Evolutionary conservation across 345 rosid species (phyloP), one percentile per base, ranked within the genome.

Genomic region (Draba incana): DNA sequence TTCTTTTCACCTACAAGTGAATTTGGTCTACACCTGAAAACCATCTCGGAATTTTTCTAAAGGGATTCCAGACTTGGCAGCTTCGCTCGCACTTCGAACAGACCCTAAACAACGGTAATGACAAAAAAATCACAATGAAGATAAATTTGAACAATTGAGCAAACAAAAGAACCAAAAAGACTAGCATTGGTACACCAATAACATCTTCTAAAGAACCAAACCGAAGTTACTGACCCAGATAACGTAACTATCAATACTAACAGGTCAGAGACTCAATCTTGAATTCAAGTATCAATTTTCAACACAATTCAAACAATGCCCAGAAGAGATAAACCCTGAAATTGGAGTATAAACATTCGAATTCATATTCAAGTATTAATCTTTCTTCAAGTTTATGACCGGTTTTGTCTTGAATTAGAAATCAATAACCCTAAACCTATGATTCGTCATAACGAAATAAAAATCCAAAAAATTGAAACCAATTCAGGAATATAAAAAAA

Each of bases 171-270:
- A 70, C 4, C 10, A 8, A 31, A 43, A 44, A 49, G 75, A 83
- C 97, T 84, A 84, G 88, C 97, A 78, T 85, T 71, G 97, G 89
- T 68, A 91, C 75, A 37, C 97, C 96, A 70, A 79, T 73, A 41
- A 92, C 71, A 69, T 81, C 74, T 64, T 75, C 45, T 53, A 88
- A 37, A 53, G 81, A 78, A 53, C 98, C 96, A 3, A 80, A 68
- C 56, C 84, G 86, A 78, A 88, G 88, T 70, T 81, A 88, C 39
- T 59, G 82, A 67, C 96, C 92, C 78, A 92, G 64, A 84, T 91
- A 88, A 55, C 80, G 63, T 80, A 82, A 11, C 64, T 71, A 80
- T 86, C 90, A 54, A 91, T 8, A 35, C 39, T 35, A 35, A 35
- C 20, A 20, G 20, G 20, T 20, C 39, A 8, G 10, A 35, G 39